Percentiles rank a stretch among this genome's conserved stretches.
phyloP scores from a whole-genome alignment of 371 early-diverging fungal genomes.

The Nematocida sp. region DNA sequence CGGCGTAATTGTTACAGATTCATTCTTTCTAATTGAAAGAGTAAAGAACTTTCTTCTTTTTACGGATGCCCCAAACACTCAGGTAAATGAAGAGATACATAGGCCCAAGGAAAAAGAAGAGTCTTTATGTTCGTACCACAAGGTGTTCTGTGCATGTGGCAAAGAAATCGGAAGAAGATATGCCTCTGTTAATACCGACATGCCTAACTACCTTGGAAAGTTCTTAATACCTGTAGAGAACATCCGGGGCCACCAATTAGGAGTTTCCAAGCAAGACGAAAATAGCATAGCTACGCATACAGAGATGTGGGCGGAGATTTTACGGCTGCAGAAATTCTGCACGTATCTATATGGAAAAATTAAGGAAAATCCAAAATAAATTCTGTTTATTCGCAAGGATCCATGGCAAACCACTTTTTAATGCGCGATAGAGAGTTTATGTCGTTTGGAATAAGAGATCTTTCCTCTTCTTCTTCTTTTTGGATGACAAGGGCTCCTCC shows the following conservation, averaged over 20 bases:
- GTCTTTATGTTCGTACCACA: slow-evolving; percentile 31
- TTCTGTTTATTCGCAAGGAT: too few relatives aligned
- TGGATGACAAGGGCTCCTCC: neutral
- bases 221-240: slow-evolving; percentile 24
- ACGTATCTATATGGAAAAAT: slow-evolving; percentile 55
- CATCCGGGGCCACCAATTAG: slow-evolving; percentile 43
- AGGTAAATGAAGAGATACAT: neutral
- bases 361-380: slow-evolving; percentile 15
- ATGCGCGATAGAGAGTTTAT: neutral
- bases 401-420: slow-evolving; percentile 31
- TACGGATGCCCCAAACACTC: slow-evolving; percentile 13
- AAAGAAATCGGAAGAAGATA: slow-evolving; percentile 47
- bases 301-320: slow-evolving; percentile 51
- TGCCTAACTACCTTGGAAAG: slow-evolving; percentile 42
- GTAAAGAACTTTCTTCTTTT: slow-evolving; percentile 43
- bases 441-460: slow-evolving; percentile 24
- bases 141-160: slow-evolving; percentile 23
- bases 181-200: slow-evolving; percentile 27
- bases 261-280: neutral
- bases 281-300: slow-evolving; percentile 4
- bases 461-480: neutral
- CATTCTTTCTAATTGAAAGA: slow-evolving; percentile 53
- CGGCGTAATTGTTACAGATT: slow-evolving; percentile 43
- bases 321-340: slow-evolving; percentile 53
- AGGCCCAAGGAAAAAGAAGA: neutral